Evolutionary conservation across 78 protist genomes (phyloP), one percentile per base, ranked within the genome.

Genomic region (Paulinella micropora): DNA sequence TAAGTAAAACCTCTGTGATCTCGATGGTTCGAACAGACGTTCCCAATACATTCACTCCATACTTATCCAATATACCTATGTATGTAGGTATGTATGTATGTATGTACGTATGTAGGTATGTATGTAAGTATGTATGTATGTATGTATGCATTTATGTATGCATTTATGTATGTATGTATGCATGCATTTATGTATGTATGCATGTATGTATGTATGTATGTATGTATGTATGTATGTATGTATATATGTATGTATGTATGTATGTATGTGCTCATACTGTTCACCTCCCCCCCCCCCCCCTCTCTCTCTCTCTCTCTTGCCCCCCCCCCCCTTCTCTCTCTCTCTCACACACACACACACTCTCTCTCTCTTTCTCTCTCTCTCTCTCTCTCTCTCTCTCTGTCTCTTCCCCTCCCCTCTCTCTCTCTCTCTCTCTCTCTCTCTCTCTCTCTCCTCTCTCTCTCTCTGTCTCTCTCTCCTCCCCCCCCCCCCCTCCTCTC

Each of bases 401-500:
- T 64, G 77, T 64, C 23, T 15, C 34, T 64, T 15, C 34, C 34
- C 23, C 34, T 23, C 23, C 15, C 34, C 15, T 15, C 34, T 64
- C 23, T 15, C 77, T 64, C 77, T 28, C 23, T 64, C 15, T 64
- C 77, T 64, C 23, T 15, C 23, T 64, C 77, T 64, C 77, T 15
- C 23, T 23, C 15, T 64, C 34, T 64, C 15, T 64, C 15, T 23
- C 15, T 64, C 34, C 15, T 64, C 34, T 28, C 15, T 28, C 23
- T 15, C 23, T 28, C 15, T 28, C 15, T 64, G 77, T 28, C 23
- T 15, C 15, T 64, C 77, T 28, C 15, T 28, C 34, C 15, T 64
- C 34, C 15, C 34, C 77, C 34, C 23, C 23, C 77, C 87, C 85
- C 91, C 96, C 1, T 69, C 84, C 40, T 96, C 4, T 26, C 85